Evolutionary conservation across 1,139 yeast species (phyloP).

Genomic region (Pichia kudriavzevii): DNA sequence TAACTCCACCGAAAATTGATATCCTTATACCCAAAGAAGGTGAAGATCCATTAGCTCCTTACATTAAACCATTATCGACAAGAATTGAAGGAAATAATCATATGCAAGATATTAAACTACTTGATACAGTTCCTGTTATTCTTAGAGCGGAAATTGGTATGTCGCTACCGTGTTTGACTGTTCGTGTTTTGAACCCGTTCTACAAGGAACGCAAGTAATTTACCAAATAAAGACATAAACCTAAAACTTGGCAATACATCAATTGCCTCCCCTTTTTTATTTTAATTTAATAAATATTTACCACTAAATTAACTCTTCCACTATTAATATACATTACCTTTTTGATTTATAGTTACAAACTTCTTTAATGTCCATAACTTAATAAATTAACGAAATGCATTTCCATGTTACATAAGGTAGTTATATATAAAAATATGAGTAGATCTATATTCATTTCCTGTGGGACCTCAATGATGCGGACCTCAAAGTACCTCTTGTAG

Average conservation of each 20-base stretch:
- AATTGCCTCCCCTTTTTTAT: background rate
- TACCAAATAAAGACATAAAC: background rate
- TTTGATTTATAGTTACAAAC: too few species aligned
- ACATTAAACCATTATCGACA: conserved; percentile 47
- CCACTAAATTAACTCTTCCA: too few species aligned
- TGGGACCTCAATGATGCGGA: conserved; percentile 2
- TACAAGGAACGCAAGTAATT: conserved; percentile 12
- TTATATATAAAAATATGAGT: background rate
- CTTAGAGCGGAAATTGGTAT: conserved; percentile 89
- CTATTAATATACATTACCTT: too few species aligned
- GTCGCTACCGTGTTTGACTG: conserved; percentile 92
- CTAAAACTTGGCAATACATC: background rate
- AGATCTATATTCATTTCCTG: background rate
- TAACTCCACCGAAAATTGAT: conserved; percentile 45
- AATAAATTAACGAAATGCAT: too few species aligned
- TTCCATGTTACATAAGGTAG: background rate
- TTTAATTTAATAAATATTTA: background rate
- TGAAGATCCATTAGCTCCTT: conserved; percentile 43
- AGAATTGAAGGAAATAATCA: conserved; percentile 53
- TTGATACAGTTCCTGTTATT: conserved; percentile 74
- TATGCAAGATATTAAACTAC: conserved; percentile 76
- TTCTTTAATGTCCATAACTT: too few species aligned
- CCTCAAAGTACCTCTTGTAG: conserved; percentile 1
- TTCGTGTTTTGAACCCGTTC: conserved; percentile 89
- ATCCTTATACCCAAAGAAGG: conserved; percentile 30